Conservation (phyloP, 495 filamentous ascomycete species). For the Lindgomyces ingoldianus region DNA sequence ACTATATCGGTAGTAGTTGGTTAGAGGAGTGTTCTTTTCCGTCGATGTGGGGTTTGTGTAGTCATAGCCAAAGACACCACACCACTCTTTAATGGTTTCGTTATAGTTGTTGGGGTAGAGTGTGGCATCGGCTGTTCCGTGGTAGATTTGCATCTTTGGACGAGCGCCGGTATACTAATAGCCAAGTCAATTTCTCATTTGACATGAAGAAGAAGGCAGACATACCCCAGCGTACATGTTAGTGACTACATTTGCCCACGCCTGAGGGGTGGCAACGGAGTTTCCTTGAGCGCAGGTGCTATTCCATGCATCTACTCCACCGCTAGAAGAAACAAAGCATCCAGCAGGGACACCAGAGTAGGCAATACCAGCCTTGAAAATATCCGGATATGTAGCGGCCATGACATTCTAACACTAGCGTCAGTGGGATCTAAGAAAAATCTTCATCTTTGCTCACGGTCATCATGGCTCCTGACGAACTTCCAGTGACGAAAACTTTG, state of each 20-base stretch:
- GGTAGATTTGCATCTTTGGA: conserved; percentile 59
- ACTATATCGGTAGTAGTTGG: conserved; percentile 52
- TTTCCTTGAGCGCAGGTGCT: conserved; percentile 57
- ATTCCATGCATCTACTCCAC: conserved; percentile 53
- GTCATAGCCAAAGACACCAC: conserved; percentile 50
- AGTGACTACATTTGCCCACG: conserved; percentile 55
- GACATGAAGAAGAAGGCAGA: too few relatives aligned
- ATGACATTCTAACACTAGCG: conserved; percentile 51
- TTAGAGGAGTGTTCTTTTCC: conserved; percentile 28
- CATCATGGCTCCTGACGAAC: conserved; percentile 61
- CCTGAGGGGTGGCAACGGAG: conserved; percentile 47
- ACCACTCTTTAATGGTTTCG: conserved; percentile 62
- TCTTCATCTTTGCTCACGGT: conserved; percentile 50
- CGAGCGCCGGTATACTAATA: conserved; percentile 60
- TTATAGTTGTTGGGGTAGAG: conserved; percentile 53
- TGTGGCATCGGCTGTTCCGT: conserved; percentile 55
- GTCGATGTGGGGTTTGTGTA: conserved; percentile 18
- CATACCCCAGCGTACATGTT: conserved; percentile 56
- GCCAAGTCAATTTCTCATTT: too few relatives aligned
- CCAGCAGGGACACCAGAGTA: conserved; percentile 64
- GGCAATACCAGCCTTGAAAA: conserved; percentile 58
- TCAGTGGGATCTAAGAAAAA: conserved; percentile 51
- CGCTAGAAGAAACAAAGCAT: conserved; percentile 52
- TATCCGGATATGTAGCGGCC: conserved; percentile 58
- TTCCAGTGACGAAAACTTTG: conserved; percentile 55